Evolutionary conservation across 176 grass and related monocot genomes (phyloP), one percentile per base, ranked within the genome.

Genomic region (Phoenix roebelenii): DNA sequence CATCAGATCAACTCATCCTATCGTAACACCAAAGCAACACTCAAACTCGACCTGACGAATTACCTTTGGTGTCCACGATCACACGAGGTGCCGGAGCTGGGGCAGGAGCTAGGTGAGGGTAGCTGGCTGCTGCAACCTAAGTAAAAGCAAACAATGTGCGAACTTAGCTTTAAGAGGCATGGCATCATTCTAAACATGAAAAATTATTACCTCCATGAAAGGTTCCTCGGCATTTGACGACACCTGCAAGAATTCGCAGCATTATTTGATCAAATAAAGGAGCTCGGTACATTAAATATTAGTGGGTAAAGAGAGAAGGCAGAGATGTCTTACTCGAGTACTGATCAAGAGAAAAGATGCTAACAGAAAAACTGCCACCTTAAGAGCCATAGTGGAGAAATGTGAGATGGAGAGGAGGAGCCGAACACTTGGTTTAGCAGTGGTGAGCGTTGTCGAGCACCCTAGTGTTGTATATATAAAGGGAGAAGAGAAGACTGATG

Each of bases 11-110:
- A 29, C 23, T 23, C 20, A 26, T 24, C 22, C 1, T 28, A 5
- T 35, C 52, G 19, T 29, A 10, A 12, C 35, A 44, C 12, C 35
- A 17, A 17, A 25, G 6, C 6, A 18, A 68, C 17, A 3, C 15
- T 17, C 19, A 54, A 50, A 4, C 3, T 10, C 25, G 14, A n/a
- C n/a, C n/a, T n/a, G 15, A 64, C 14, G 20, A n/a, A 17, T 4
- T 60, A 95, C 89, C 89, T 89, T 89, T 85, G 49, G 74, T 65
- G 81, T 95, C 79, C 32, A 69, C 58, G 71, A 95, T 95, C 35
- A 74, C 70, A 53, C 78, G 89, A 54, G 85, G 85, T n/a, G 82
- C 29, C 68, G 71, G 63, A 28, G 79, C 60, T 0, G 82, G 75
- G 16, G 81, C 48, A 14, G 73, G 73, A 25, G 73, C 50, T 2